Evolutionary conservation across 1,139 yeast genomes (phyloP), one percentile per base, ranked within the genome.

Genomic region (Geotrichum bryndzae): DNA sequence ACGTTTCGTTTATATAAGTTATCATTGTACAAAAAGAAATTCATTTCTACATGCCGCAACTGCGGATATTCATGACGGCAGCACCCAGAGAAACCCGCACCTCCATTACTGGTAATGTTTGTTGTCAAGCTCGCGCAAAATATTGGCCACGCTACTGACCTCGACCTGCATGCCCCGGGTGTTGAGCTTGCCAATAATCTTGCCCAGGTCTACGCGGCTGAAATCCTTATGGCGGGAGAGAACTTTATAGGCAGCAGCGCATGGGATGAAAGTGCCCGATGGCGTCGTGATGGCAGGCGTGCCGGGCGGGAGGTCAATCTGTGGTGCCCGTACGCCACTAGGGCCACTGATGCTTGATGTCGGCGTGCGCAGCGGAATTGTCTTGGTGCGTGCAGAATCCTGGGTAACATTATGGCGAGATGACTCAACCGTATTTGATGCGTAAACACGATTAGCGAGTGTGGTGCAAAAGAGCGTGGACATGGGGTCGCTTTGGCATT

Each of bases 141-240:
- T 91, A 67, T 86, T 87, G 41, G 94, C 96, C 50, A 90, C 94
- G 65, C 90, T 84, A 68, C 87, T 90, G 6, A 88, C 96, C 70
- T 89, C 96, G 53, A 90, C 96, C 69, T 87, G 90, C 88, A 88
- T 88, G 1, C 96, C 96, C 66, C 88, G 79, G 0, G 96, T 88
- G 52, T 88, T 85, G 66, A 90, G 79, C 69, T 86, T 84, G 8
- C 90, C 89, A 3, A 90, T 90, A 65, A 89, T 77, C 1, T 85
- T 82, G 60, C 88, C 83, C 69, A 90, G 84, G 66, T 89, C 95
- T 22, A 87, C 89, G 6, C 84, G 79, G 63, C 82, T 80, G 73
- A 90, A 88, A 67, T 86, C 84, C 67, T 87, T 86, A 73, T 90
- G 96, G 64, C 96, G 79, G 29, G 94, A 85, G 59, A 90, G 80